Evolutionary conservation across 192 early-diverging fungal genomes (phyloP), one percentile per base, ranked within the genome.

Genomic region (Mortierella alpina): DNA sequence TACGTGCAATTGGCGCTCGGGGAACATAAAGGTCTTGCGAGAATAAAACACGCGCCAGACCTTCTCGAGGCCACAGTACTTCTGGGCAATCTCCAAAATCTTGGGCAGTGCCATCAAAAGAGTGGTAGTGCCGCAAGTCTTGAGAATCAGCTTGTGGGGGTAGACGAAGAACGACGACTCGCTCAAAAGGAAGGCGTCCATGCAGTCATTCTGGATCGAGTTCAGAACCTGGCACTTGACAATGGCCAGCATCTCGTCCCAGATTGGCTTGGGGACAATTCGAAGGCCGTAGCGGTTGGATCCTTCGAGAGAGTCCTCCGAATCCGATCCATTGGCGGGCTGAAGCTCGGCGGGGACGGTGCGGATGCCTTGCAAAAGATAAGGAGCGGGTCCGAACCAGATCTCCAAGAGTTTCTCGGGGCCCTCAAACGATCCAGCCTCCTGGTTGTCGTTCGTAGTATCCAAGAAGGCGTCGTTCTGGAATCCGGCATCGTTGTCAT

Each of bases 101-200:
- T 90, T 85, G 48, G 95, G 94, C 59, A 99, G 78, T 44, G 97
- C 95, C 70, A 93, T 87, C 79, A 99, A 83, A 39, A 99, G 85
- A 11, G 95, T 97, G 18, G 97, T 99, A 12, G 97, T 98, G 18
- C 97, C 97, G 84, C 97, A 99, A 13, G 97, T 99, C 87, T 99
- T 99, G 66, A 99, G 86, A 56, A 99, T 94, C 44, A 99, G 68
- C 70, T 95, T 94, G 88, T 98, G 93, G n/a, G 92, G 90, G 80
- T 96, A 98, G 17, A 99, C 95, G 84, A 99, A 99, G 91, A 99
- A 94, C 54, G 96, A 97, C 15, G 95, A 97, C 87, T 99, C 97
- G 84, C 95, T 97, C 65, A 99, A 88, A 55, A 99, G 86, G 84
- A 96, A 99, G 11, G 96, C 95, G 82, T 97, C 96, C 44, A 92